Percentiles rank a stretch among this genome's conserved stretches.
Evolutionary conservation across 805 yeast species (phyloP).

Genomic region (Candida caryicola): DNA sequence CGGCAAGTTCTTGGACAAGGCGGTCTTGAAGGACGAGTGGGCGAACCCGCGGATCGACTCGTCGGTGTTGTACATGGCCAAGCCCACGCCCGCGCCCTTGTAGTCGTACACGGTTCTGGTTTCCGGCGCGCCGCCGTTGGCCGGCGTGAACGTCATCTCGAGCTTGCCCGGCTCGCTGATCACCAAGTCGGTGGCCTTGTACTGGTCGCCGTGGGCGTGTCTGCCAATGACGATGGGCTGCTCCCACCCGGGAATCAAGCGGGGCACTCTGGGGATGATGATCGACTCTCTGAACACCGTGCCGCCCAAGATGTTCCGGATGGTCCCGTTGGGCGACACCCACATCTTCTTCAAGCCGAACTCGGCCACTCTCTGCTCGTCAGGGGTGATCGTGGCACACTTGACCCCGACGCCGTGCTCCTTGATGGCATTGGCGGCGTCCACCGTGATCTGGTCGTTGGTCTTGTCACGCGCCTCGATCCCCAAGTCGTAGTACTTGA

Average conservation of each 20-base stretch:
- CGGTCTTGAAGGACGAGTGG: slow-evolving; percentile 74
- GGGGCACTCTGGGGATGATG: slow-evolving; percentile 72
- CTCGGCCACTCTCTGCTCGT: slow-evolving; percentile 75
- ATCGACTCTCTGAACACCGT: slow-evolving; percentile 85
- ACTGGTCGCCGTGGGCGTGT: slow-evolving; percentile 85
- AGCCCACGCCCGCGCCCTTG: slow-evolving; percentile 67
- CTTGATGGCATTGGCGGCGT: slow-evolving; percentile 73
- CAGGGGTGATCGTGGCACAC: slow-evolving; percentile 86
- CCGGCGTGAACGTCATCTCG: slow-evolving; percentile 65
- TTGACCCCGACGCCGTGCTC: slow-evolving; percentile 78
- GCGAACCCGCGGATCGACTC: slow-evolving; percentile 77
- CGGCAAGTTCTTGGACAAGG: slow-evolving; percentile 60
- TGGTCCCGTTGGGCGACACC: slow-evolving; percentile 83
- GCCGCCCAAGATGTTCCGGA: slow-evolving; percentile 77
- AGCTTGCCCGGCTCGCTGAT: slow-evolving; percentile 65
- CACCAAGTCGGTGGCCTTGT: slow-evolving; percentile 73
- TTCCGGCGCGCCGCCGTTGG: slow-evolving; percentile 49
- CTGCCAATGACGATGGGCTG: slow-evolving; percentile 82
- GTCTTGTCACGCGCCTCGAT: slow-evolving; percentile 67
- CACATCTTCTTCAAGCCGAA: slow-evolving; percentile 76
- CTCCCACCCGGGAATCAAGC: slow-evolving; percentile 77
- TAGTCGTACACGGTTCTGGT: slow-evolving; percentile 57
- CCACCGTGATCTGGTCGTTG: slow-evolving; percentile 69
- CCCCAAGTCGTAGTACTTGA: slow-evolving; percentile 74
- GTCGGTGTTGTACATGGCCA: slow-evolving; percentile 83